Evolutionary conservation across 2,329 filamentous ascomycete species (phyloP).

Genomic region (Phaeoacremonium minimum): DNA sequence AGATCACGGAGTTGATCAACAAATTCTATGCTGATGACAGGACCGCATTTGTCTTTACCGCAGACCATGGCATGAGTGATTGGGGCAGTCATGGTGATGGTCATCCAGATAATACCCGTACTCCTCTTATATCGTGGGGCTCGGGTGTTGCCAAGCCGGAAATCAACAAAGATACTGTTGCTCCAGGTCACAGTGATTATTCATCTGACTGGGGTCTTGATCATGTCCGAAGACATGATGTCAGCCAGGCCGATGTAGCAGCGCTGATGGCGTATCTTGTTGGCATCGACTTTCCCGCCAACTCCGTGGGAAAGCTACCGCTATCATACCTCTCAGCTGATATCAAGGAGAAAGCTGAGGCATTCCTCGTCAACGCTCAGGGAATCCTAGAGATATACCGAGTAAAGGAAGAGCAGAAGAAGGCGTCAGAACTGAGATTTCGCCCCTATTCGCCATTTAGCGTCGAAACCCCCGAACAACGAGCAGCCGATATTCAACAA

Average conservation of each 20-base stretch:
- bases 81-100: conserved; percentile 99
- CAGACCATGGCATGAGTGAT: conserved; percentile 98
- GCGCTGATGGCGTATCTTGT: conserved; percentile 92
- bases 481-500: conserved; percentile 62
- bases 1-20: conserved; percentile 76
- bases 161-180: conserved; percentile 46
- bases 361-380: conserved; percentile 77
- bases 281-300: conserved; percentile 86
- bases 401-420: conserved; percentile 87
- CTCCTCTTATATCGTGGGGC: conserved; percentile 89
- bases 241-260: conserved; percentile 89
- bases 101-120: conserved; percentile 94
- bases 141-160: conserved; percentile 80
- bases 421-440: conserved; percentile 70
- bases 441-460: conserved; percentile 69
- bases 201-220: conserved; percentile 86
- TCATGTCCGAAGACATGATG: conserved; percentile 79
- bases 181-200: conserved; percentile 85
- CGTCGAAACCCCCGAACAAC: conserved; percentile 58
- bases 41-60: conserved; percentile 94
- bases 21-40: conserved; percentile 81
- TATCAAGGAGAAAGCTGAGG: conserved; percentile 74
- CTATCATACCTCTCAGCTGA: conserved; percentile 73
- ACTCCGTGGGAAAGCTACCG: conserved; percentile 91
- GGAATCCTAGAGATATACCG: conserved; percentile 93